Conservation (phyloP, 1,139 yeast species). For the Magnusiomyces clavatus region DNA sequence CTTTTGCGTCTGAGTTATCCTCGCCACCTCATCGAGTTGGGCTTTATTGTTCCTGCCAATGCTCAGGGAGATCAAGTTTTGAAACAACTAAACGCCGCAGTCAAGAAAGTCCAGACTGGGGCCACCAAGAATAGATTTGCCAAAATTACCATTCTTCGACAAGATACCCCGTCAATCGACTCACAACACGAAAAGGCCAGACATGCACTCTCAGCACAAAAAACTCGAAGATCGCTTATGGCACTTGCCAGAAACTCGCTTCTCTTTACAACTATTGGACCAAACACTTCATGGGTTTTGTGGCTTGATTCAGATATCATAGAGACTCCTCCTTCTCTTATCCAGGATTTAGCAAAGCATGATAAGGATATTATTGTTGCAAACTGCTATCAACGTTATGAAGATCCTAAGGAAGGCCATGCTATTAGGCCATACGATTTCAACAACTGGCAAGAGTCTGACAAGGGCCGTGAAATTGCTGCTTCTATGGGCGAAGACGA, state of each 20-base stretch:
- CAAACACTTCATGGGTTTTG: constrained; percentile 86
- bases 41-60: constrained; percentile 82
- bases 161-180: constrained; percentile 71
- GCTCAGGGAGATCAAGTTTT: constrained; percentile 74
- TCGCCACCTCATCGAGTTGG: constrained; percentile 74
- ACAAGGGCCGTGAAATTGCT: constrained; percentile 73
- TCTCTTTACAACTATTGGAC: constrained; percentile 80
- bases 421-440: constrained; percentile 86
- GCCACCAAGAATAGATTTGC: constrained; percentile 55
- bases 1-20: constrained; percentile 70
- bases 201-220: constrained; percentile 64
- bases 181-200: constrained; percentile 62
- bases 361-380: constrained; percentile 85
- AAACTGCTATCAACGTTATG: constrained; percentile 81
- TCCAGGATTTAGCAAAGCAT: constrained; percentile 83
- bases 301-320: constrained; percentile 95
- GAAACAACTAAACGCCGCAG: constrained; percentile 59
- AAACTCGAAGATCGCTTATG: constrained; percentile 83
- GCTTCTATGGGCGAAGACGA: constrained; percentile 71
- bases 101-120: constrained; percentile 58
- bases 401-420: constrained; percentile 45
- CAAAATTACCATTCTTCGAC: constrained; percentile 80
- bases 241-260: constrained; percentile 90
- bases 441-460: constrained; percentile 95
- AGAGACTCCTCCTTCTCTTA: constrained; percentile 72